A percentile compares a stretch with the other conserved stretches of the same genome.
Conservation (phyloP, 257 asterid species). For the Nicotiana tomentosiformis region DNA sequence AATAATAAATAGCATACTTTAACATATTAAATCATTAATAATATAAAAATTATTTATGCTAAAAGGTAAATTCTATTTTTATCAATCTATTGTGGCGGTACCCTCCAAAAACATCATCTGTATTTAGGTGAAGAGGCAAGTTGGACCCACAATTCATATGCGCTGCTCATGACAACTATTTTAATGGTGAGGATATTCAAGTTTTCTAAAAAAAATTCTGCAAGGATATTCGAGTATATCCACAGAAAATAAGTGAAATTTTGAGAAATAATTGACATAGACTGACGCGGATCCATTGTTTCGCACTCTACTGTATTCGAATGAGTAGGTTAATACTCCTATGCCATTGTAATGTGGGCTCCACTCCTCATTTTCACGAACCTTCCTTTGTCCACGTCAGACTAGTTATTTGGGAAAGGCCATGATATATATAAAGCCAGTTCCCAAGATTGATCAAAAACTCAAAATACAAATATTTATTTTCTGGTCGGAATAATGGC, state of each 20-base stretch:
- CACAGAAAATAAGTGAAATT: background rate
- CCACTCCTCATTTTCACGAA: background rate
- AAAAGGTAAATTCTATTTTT: background rate
- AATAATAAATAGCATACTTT: no score
- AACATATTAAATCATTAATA: no score
- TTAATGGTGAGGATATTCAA: background rate
- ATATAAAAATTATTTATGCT: background rate
- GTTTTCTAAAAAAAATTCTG: background rate
- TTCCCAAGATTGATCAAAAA: background rate
- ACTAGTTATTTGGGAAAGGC: background rate
- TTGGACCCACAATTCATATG: background rate
- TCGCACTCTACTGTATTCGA: background rate
- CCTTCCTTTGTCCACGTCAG: background rate
- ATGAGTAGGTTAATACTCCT: background rate
- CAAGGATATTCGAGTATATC: background rate
- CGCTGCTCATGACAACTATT: background rate
- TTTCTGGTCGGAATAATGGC: constrained; percentile 22
- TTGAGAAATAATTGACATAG: constrained; percentile 21
- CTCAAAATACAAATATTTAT: background rate
- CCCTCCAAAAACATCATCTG: background rate
- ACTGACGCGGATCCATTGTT: constrained; percentile 80
- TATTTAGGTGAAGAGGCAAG: background rate
- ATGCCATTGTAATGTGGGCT: constrained; percentile 8
- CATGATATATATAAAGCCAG: background rate
- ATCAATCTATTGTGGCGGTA: background rate